Evolutionary conservation across 73 alveolate genomes (phyloP).

Genomic region (Uronychia setigera): DNA sequence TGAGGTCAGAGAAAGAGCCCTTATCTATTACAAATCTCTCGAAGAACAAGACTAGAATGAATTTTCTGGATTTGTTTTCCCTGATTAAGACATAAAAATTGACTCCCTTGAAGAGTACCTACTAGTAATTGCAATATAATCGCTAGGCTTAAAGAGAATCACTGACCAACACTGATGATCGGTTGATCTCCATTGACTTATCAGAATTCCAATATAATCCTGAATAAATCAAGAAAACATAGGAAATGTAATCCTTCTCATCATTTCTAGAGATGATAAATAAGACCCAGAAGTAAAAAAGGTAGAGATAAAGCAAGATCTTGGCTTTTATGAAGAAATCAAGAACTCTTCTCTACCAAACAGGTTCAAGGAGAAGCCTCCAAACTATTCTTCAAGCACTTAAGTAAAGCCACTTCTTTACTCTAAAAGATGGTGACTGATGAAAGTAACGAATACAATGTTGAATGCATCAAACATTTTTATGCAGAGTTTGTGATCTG

Average conservation of each 20-base stretch:
- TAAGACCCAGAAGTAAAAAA: not conserved
- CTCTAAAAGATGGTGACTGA: not conserved
- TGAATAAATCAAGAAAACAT: not conserved
- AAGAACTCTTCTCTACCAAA: not conserved
- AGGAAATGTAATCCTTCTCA: not conserved
- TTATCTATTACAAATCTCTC: constrained; percentile 60
- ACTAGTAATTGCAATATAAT: not conserved
- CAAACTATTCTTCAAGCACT: not conserved
- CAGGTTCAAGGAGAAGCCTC: not conserved
- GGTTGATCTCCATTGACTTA: constrained; percentile 15
- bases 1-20: constrained; percentile 95
- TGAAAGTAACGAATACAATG: constrained; percentile 41
- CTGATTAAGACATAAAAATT: not conserved
- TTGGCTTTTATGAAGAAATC: not conserved
- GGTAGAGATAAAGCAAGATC: not conserved
- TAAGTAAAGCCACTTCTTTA: not conserved
- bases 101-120: constrained; percentile 3
- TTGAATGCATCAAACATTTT: constrained; percentile 43
- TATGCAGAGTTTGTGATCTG: constrained; percentile 26
- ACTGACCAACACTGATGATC: constrained; percentile 3
- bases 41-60: constrained; percentile 18
- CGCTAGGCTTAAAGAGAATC: not conserved
- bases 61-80: constrained; percentile 4
- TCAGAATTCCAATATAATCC: not conserved
- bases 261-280: too few species aligned